Conservation (phyloP, 331 rosid genomes). For the Arachis monticola region DNA sequence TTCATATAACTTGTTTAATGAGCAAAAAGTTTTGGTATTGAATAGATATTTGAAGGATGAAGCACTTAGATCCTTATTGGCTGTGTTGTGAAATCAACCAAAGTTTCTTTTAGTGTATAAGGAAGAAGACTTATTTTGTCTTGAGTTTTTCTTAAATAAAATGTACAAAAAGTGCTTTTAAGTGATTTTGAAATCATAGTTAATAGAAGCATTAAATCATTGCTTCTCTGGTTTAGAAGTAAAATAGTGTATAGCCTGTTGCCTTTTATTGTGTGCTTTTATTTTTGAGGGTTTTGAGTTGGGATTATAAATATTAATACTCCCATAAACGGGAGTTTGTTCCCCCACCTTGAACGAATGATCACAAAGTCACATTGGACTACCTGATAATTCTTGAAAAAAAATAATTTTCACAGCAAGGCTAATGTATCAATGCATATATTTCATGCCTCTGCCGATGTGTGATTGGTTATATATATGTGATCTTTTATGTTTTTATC, state of each 20-base stretch:
- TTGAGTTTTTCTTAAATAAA: neutral
- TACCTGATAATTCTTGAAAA: neutral
- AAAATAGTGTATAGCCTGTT: neutral
- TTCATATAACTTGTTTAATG: neutral
- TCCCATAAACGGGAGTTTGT: neutral
- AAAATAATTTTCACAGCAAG: neutral
- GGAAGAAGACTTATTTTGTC: neutral
- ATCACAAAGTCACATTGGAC: neutral
- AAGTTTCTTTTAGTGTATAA: neutral
- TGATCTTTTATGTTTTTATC: neutral
- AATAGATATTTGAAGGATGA: slow-evolving; percentile 27
- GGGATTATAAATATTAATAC: neutral
- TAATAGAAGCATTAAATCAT: slow-evolving; percentile 5
- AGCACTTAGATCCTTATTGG: neutral
- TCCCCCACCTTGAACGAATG: slow-evolving; percentile 18
- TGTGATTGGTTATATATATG: neutral
- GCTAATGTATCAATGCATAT: neutral
- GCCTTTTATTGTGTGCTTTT: neutral
- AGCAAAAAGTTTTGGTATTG: neutral
- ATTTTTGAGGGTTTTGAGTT: neutral
- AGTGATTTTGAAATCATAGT: slow-evolving; percentile 6
- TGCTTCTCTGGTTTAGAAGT: slow-evolving; percentile 11
- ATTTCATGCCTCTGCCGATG: neutral
- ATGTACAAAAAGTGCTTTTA: neutral
- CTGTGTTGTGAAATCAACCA: neutral